Evolutionary conservation across 306 rosid genomes (phyloP).

Genomic region (Cucumis cinereus): DNA sequence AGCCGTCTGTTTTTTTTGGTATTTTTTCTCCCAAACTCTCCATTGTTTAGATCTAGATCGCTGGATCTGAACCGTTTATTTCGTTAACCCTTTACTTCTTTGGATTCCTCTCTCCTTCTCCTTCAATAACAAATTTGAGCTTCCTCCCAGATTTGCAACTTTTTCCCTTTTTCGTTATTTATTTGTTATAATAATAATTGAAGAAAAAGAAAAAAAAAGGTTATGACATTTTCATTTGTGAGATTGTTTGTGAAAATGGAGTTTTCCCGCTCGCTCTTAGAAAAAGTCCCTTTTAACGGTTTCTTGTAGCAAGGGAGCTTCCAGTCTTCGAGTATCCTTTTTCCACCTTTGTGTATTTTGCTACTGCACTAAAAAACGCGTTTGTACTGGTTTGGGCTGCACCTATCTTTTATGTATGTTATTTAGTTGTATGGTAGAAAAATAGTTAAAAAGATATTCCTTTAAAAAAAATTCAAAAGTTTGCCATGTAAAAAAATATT

Average conservation of each 20-base stretch:
- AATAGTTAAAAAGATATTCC: too few species aligned
- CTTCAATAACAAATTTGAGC: not conserved
- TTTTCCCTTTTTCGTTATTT: not conserved
- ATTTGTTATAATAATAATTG: not conserved
- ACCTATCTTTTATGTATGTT: too few species aligned
- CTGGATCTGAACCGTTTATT: constrained; percentile 58
- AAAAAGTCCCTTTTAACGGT: constrained; percentile 38
- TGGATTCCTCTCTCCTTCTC: constrained; percentile 34
- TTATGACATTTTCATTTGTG: not conserved
- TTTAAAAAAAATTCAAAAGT: too few species aligned
- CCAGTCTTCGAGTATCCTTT: not conserved
- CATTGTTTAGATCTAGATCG: constrained; percentile 44
- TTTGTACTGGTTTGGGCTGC: not conserved
- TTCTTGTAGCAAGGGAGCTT: not conserved
- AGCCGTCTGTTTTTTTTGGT: not conserved
- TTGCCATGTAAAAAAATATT: too few species aligned
- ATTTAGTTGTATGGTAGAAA: too few species aligned
- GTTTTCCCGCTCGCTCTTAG: constrained; percentile 7
- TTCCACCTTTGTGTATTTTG: constrained; percentile 11
- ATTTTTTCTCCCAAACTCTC: not conserved
- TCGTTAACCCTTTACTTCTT: constrained; percentile 39
- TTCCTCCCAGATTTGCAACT: not conserved
- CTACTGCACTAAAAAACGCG: constrained; percentile 2
- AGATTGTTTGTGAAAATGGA: not conserved
- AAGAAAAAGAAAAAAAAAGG: not conserved